Base-by-base conservation (phyloP, 2,329 filamentous ascomycete genomes). In the Pseudonectria foliicola region DNA sequence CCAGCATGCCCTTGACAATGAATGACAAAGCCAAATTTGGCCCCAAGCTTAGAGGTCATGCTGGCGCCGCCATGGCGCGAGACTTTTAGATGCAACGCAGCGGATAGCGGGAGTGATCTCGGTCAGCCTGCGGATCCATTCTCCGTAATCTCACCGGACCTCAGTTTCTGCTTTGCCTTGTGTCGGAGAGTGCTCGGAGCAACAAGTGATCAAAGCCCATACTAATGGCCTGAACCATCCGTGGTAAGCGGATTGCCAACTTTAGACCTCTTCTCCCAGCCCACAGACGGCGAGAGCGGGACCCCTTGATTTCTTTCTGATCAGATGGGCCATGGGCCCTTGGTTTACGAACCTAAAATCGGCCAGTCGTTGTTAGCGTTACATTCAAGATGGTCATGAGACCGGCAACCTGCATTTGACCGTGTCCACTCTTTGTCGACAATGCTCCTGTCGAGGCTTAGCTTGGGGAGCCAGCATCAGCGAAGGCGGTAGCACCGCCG, bases 381-480 rank as follows among this genome's bases (percentile, higher is more conserved):
- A 45, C 49, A 52, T 50, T 33, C 31, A 45, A 38, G 46, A 40
- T 38, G 49, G 49, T 52, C 49, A 49, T 50, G 52, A 52, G 49
- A 52, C 49, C 49, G 18, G 18, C 18, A 8, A 46, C 39, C 34
- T 52, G 48, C 45, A 52, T 52, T 50, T 49, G 45, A 41, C 38
- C 42, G 38, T 47, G 41, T 35, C 43, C 39, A 39, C 36, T 43
- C 43, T 50, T 21, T 21, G 18, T 21, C 18, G 18, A 21, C 18
- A 21, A 6, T 8, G 18, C 5, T 21, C 18, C 18, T 21, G 18
- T 21, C 18, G 18, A 21, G 18, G 18, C 8, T 21, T 21, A 21
- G 18, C 18, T 21, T 21, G 18, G 8, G n/a, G n/a, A n/a, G n/a
- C n/a, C n/a, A n/a, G 5, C 5, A 21, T 21, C 8, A 8, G 18